These are phyloP conservation scores for Aquilaria agallochum DNA, from an alignment of 441 rosid genomes.

Conservation along the genomic window DNA sequence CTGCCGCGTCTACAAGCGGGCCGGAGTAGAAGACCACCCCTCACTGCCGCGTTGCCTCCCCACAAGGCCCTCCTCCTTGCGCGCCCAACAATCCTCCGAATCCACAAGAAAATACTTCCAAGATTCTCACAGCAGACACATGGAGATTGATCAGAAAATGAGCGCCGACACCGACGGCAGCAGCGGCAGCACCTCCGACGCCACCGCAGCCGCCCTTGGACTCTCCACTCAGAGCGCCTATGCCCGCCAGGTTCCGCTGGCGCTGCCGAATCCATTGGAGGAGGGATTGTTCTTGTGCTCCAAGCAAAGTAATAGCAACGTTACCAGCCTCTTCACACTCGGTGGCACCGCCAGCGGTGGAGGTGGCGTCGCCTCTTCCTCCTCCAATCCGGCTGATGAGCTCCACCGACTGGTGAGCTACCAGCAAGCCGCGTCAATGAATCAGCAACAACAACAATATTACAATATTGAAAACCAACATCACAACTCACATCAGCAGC, in stretches of 20 bases:
- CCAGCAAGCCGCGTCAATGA: conserved; percentile 43
- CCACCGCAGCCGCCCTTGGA: conserved; percentile 59
- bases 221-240: conserved; percentile 48
- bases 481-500: conserved; percentile 2
- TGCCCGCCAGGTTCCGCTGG: conserved; percentile 22
- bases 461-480: conserved; percentile 36
- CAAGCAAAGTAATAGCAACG: conserved; percentile 17
- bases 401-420: conserved; percentile 71
- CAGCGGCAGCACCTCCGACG: conserved; percentile 56
- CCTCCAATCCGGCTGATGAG: conserved; percentile 49
- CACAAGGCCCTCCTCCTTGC: conserved; percentile 41
- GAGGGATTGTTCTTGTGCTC: conserved; percentile 28
- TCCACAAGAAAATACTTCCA: conserved; percentile 22
- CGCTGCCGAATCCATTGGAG: conserved; percentile 29
- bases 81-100: conserved; percentile 23
- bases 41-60: conserved; percentile 79
- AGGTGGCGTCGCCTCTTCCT: conserved; percentile 24
- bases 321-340: conserved; percentile 21
- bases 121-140: conserved; percentile 19
- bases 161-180: conserved; percentile 52
- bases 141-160: conserved; percentile 31
- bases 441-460: conserved; percentile 28
- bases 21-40: conserved; percentile 95
- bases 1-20: conserved; percentile 93
- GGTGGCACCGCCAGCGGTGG: conserved; percentile 8